phyloP scores from a whole-genome alignment of 768 basidiomycete species.

The Phaeotremella skinneri region DNA sequence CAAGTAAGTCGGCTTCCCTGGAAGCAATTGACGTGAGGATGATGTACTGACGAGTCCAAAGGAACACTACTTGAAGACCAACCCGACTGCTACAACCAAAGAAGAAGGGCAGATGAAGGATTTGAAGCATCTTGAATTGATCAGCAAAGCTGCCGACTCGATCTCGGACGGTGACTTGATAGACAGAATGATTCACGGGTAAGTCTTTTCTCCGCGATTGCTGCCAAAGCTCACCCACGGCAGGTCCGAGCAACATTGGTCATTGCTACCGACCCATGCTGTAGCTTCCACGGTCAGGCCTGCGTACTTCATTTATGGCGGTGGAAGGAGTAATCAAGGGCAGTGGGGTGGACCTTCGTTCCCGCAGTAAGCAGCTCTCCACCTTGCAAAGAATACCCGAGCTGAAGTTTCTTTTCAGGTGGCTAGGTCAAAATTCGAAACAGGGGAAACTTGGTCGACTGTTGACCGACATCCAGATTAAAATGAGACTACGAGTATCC shows the following conservation, averaged over 20 bases:
- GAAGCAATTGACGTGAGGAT: background rate
- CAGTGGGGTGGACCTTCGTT: slow-evolving; percentile 56
- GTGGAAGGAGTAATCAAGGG: slow-evolving; percentile 21
- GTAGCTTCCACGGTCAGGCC: slow-evolving; percentile 86
- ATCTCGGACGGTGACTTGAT: slow-evolving; percentile 94
- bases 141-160: slow-evolving; percentile 83
- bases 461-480: slow-evolving; percentile 84
- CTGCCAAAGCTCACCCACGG: slow-evolving; percentile 9
- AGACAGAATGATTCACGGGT: slow-evolving; percentile 92
- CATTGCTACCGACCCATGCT: slow-evolving; percentile 88
- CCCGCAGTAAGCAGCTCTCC: slow-evolving; percentile 65
- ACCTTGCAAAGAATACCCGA: background rate
- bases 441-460: slow-evolving; percentile 75
- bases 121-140: slow-evolving; percentile 72
- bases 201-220: slow-evolving; percentile 9
- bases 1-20: slow-evolving; percentile 60
- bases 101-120: slow-evolving; percentile 61
- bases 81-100: slow-evolving; percentile 63
- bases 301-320: slow-evolving; percentile 79
- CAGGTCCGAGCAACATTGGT: slow-evolving; percentile 93
- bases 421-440: slow-evolving; percentile 97
- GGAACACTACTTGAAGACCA: slow-evolving; percentile 93
- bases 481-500: slow-evolving; percentile 91
- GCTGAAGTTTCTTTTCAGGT: slow-evolving; percentile 57
- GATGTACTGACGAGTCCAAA: slow-evolving; percentile 44